phyloP scores from a whole-genome alignment of 2,329 filamentous ascomycete species.

The Sclerotinia nivalis region DNA sequence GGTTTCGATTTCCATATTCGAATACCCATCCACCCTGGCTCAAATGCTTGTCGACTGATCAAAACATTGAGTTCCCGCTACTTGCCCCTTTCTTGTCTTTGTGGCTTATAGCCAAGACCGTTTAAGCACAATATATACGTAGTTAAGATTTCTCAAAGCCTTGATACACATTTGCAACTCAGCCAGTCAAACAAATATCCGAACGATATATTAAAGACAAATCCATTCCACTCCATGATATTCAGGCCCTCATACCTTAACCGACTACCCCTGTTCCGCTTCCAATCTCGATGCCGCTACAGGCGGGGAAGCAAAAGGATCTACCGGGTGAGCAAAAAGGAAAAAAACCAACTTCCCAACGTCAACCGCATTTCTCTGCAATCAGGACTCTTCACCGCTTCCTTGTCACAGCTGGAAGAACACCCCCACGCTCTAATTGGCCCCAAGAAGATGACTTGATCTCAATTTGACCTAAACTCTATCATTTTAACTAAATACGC shows the following conservation, averaged over 20 bases:
- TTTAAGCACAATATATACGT: slow-evolving; percentile 2
- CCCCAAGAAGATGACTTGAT: neutral
- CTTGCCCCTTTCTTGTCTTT: neutral
- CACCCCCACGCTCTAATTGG: neutral
- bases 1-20: slow-evolving; percentile 6
- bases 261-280: slow-evolving; percentile 9
- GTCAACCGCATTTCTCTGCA: neutral
- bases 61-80: neutral
- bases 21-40: neutral
- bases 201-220: slow-evolving; percentile 14
- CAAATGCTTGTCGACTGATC: neutral
- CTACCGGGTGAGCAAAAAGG: slow-evolving; percentile 16
- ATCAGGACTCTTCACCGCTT: slow-evolving; percentile 19
- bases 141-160: neutral
- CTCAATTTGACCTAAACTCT: neutral
- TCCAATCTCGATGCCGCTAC: slow-evolving; percentile 16
- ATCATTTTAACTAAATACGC: slow-evolving; percentile 19
- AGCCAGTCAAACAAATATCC: slow-evolving; percentile 8
- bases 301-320: slow-evolving; percentile 12
- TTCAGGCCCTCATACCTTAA: slow-evolving; percentile 12
- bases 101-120: slow-evolving; percentile 4
- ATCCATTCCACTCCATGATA: neutral
- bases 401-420: neutral
- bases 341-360: slow-evolving; percentile 10
- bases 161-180: slow-evolving; percentile 4